Evolutionary conservation across 1,284 basidiomycete genomes (phyloP), one percentile per base, ranked within the genome.

Genomic region (Pseudozyma flocculosa): DNA sequence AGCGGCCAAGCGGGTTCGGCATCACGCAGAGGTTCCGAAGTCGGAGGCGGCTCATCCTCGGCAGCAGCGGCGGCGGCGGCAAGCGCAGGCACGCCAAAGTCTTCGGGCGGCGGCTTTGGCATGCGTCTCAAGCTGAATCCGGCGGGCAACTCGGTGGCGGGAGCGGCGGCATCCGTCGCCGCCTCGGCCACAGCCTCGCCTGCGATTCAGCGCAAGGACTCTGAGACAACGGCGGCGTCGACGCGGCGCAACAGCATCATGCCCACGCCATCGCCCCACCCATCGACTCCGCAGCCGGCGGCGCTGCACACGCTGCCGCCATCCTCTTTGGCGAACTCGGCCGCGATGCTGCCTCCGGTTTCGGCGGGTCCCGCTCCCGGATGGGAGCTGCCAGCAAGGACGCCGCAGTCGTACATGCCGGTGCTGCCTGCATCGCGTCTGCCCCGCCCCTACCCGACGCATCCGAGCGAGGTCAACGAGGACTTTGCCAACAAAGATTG

Each of bases 401-500:
- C 69, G 8, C 66, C 68, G 15, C 48, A 56, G n/a, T 50, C 61
- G 17, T 58, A 72, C 37, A 47, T 75, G 50, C 74, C 74, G 17
- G 55, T 23, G 19, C 39, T 61, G 17, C 58, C 67, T 43, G 53
- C 50, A 19, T 56, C 61, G 18, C 57, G 60, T 18, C 45, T 48
- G 8, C 67, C 70, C 13, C 42, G 58, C 39, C 56, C 55, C 2
- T 74, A 73, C 34, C 70, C 74, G 2, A 74, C 63, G 26, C 62
- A 68, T 38, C 74, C 73, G 8, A 48, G 54, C n/a, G 61, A 76
- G 40, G 74, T 76, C 40, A 55, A 63, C 39, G 72, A 72, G 22
- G 57, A 76, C 45, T 76, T 75, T 45, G 62, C 74, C 32, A 41
- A 63, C 45, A 61, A 63, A 44, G 74, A 76, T 42, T 75, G 74